Conservation (phyloP, 1,284 basidiomycete genomes). For the Mycosarcoma mackinlayi region DNA sequence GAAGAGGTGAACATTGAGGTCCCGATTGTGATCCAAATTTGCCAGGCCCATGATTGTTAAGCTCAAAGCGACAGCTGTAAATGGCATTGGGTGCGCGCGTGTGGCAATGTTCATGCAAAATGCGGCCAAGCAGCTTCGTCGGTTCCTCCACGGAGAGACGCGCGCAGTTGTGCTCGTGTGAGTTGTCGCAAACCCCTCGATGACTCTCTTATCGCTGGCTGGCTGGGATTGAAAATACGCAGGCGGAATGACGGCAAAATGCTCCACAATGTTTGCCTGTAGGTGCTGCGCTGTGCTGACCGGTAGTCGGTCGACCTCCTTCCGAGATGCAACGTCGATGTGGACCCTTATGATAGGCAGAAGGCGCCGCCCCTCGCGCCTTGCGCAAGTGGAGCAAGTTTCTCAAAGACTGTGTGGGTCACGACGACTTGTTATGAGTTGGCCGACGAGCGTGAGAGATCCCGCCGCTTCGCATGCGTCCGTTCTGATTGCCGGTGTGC, state of each 20-base stretch:
- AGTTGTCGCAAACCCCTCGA: no score
- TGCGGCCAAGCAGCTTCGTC: no score
- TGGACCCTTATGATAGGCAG: background rate
- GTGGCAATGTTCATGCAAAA: no score
- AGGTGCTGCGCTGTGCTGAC: slow-evolving; percentile 11
- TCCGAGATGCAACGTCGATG: slow-evolving; percentile 5
- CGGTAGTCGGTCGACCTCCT: slow-evolving; percentile 13
- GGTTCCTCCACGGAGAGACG: no score
- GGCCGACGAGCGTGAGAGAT: slow-evolving; percentile 1
- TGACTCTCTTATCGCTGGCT: slow-evolving; percentile 2
- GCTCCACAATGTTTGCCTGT: no score
- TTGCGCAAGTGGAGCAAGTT: background rate
- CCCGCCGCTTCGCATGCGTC: slow-evolving; percentile 2
- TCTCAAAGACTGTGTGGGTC: background rate
- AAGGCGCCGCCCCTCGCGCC: background rate
- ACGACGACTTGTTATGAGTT: background rate
- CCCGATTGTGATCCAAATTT: no score
- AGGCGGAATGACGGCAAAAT: slow-evolving; percentile 2
- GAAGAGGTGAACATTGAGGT: no score
- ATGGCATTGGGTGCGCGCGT: no score
- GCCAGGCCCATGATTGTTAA: no score
- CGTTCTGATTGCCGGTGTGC: slow-evolving; percentile 1
- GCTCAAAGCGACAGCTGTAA: no score
- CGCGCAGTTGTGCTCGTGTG: background rate
- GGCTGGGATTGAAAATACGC: background rate